Evolutionary conservation across 805 yeast species (phyloP).

Genomic region (Yamadazyma scolyti): DNA sequence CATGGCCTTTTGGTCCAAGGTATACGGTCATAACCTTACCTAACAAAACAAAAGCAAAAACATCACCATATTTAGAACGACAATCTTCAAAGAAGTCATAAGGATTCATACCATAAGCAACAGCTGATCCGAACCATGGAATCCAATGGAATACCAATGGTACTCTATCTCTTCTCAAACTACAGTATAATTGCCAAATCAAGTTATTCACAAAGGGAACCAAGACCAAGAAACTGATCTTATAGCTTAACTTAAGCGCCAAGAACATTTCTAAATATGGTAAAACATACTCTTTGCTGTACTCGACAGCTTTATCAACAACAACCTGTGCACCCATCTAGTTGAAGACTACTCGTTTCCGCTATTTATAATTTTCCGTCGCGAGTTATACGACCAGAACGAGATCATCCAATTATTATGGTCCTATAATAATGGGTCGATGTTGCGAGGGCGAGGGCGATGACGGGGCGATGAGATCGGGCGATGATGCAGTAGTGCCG

Average conservation of each 20-base stretch:
- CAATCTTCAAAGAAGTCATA: conserved; percentile 81
- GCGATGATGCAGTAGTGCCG: no score
- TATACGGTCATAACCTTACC: conserved; percentile 95
- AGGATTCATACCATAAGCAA: conserved; percentile 88
- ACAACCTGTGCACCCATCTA: no score
- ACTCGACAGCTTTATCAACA: no score
- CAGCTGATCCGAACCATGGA: conserved; percentile 95
- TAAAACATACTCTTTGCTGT: no score
- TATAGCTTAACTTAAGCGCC: conserved; percentile 22
- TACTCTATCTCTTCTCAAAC: conserved; percentile 75
- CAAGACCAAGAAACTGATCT: conserved; percentile 30
- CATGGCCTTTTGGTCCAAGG: conserved; percentile 97
- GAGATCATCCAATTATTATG: no score
- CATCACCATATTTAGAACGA: conserved; percentile 85
- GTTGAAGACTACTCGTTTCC: no score
- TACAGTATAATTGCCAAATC: conserved; percentile 63
- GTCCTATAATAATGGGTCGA: no score
- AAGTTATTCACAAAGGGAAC: conserved; percentile 65
- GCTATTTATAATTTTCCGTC: no score
- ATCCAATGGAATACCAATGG: conserved; percentile 90
- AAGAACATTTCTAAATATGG: conserved; percentile 15
- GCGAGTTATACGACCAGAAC: no score
- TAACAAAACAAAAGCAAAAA: conserved; percentile 82
- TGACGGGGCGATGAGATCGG: no score
- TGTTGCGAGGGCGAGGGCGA: no score